phyloP scores from a whole-genome alignment of 305 asterid species.

The Fraxinus nigra region DNA sequence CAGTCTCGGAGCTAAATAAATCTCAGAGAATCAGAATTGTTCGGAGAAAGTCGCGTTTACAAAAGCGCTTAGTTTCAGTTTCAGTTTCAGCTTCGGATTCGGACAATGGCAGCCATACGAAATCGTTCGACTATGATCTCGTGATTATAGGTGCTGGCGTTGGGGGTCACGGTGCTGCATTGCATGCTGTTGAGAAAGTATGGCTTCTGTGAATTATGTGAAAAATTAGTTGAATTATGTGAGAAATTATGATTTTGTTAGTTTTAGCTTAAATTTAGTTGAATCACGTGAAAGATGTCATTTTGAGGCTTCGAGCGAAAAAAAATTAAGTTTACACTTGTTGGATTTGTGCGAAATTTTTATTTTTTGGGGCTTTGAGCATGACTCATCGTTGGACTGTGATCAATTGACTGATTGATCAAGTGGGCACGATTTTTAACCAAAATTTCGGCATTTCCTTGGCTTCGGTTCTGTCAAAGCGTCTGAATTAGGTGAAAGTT shows the following conservation, averaged over 20 bases:
- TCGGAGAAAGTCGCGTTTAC: slow-evolving; percentile 15
- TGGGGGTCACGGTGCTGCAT: slow-evolving; percentile 84
- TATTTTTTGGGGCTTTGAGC: not conserved
- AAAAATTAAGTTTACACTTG: not conserved
- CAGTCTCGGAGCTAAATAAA: slow-evolving; percentile 13
- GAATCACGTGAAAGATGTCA: not conserved
- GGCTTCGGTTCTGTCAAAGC: not conserved
- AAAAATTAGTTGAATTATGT: not conserved
- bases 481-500: not conserved
- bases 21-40: slow-evolving; percentile 9
- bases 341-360: not conserved
- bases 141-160: slow-evolving; percentile 82
- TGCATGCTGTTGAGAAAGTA: slow-evolving; percentile 78
- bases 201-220: not conserved
- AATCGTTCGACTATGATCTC: slow-evolving; percentile 62
- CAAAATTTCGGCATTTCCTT: not conserved
- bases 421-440: not conserved
- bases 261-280: not conserved
- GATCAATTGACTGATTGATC: not conserved
- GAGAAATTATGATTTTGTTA: not conserved
- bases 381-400: not conserved
- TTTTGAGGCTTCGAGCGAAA: not conserved
- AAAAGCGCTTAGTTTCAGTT: slow-evolving; percentile 18
- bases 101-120: slow-evolving; percentile 31
- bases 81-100: slow-evolving; percentile 31